Percentiles rank a stretch among this genome's conserved stretches.
phyloP scores from a whole-genome alignment of 495 filamentous ascomycete genomes.

The Annulohypoxylon stygium region DNA sequence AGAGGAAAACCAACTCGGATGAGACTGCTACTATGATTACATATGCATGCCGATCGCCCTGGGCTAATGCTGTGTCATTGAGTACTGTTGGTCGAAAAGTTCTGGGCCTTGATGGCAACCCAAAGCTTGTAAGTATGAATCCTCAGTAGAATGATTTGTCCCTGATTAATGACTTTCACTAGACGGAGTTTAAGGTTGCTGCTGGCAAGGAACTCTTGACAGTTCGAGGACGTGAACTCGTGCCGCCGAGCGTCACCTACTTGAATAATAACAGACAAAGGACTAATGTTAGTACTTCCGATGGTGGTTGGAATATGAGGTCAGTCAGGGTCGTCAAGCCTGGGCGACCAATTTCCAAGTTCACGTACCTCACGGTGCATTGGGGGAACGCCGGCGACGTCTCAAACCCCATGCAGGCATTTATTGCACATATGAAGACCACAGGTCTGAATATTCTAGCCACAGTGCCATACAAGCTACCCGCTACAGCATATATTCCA shows the following conservation, averaged over 20 bases:
- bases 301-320: constrained; percentile 59
- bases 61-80: constrained; percentile 75
- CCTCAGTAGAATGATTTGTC: neutral
- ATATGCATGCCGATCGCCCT: constrained; percentile 76
- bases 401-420: constrained; percentile 41
- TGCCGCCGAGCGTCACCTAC: constrained; percentile 68
- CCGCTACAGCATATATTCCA: neutral
- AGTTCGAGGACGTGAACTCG: constrained; percentile 72
- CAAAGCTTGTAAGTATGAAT: constrained; percentile 46
- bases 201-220: constrained; percentile 70
- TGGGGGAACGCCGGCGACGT: neutral
- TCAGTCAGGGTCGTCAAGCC: constrained; percentile 49
- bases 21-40: constrained; percentile 75
- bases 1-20: constrained; percentile 63
- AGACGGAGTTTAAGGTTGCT: constrained; percentile 66
- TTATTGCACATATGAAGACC: constrained; percentile 53
- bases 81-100: constrained; percentile 63
- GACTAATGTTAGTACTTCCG: constrained; percentile 9
- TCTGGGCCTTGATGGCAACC: constrained; percentile 55
- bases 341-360: constrained; percentile 50
- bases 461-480: neutral
- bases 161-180: constrained; percentile 25
- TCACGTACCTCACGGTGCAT: constrained; percentile 52
- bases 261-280: constrained; percentile 37
- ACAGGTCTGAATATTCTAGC: constrained; percentile 55